Evolutionary conservation across 2,329 filamentous ascomycete species (phyloP), one percentile per base, ranked within the genome.

Genomic region (Fusarium xylarioides): DNA sequence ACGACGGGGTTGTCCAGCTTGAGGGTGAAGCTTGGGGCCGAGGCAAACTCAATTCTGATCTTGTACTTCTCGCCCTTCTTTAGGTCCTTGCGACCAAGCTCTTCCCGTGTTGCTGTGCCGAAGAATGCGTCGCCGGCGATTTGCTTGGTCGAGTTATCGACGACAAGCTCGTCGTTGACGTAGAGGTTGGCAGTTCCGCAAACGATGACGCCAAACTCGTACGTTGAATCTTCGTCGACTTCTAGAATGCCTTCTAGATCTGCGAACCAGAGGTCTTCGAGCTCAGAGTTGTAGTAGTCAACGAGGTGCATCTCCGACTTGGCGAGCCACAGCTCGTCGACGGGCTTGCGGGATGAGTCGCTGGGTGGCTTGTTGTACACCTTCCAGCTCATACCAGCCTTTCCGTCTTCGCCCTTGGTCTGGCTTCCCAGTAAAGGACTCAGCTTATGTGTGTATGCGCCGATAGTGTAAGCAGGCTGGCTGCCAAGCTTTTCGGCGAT

Each of bases 131-230:
- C 88, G 16, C 91, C 90, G 30, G 88, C 86, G 23, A 81, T 78
- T 79, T 93, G 91, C 66, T 90, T 88, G 54, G 89, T 91, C 23
- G 87, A 86, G 76, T 93, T 92, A 81, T 92, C 90, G 26, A 93
- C 87, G 35, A 92, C 83, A 6, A 91, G 81, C 65, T 90, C 82
- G 66, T 84, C 90, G 71, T 93, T 88, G 62, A 92, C 85, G 72
- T 87, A 91, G 16, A 92, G 83, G 73, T 88, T 89, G n/a, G 90
- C 91, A 2, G 89, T 91, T 32, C 91, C 91, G 47, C 87, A 87
- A 12, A 92, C 91, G 10, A 89, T 88, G 32, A 92, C 83, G n/a
- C 90, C 88, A 63, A 93, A 88, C 76, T 92, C 90, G 79, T 90
- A 92, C 3, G 86, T 82, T 44, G 86, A 86, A 71, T 89, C 88